These are phyloP conservation scores for Plasmodium sp. DNA, from an alignment of 169 alveolate genomes.

Conservation along the genomic window DNA sequence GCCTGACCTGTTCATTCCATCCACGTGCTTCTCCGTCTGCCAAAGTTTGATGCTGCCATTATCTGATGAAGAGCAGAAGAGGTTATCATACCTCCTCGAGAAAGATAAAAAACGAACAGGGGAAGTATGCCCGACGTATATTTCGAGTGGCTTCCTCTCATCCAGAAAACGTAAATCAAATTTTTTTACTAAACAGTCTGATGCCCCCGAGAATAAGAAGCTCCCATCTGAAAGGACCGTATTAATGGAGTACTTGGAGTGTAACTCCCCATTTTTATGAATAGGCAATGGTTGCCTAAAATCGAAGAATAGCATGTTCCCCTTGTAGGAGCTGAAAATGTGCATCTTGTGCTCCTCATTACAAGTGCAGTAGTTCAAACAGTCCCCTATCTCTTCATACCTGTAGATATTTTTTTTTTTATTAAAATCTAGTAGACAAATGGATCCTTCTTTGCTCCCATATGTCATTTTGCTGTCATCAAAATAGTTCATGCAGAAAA, in stretches of 20 bases:
- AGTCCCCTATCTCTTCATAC: slow-evolving; percentile 49
- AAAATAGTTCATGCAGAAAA: slow-evolving; percentile 47
- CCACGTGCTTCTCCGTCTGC: neutral
- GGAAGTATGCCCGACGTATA: slow-evolving; percentile 55
- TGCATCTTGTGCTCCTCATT: slow-evolving; percentile 2
- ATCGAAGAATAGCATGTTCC: slow-evolving; percentile 41
- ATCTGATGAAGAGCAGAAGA: slow-evolving; percentile 52
- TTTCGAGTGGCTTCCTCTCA: slow-evolving; percentile 15
- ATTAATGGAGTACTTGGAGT: slow-evolving; percentile 50
- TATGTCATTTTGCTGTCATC: slow-evolving; percentile 38
- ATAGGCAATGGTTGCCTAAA: slow-evolving; percentile 30
- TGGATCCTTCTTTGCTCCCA: slow-evolving; percentile 66
- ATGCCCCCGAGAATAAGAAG: slow-evolving; percentile 43
- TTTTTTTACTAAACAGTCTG: slow-evolving; percentile 57
- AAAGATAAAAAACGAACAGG: slow-evolving; percentile 53
- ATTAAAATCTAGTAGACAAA: slow-evolving; percentile 44
- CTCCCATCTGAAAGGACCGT: slow-evolving; percentile 1
- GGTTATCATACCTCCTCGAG: neutral
- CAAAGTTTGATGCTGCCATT: slow-evolving; percentile 62
- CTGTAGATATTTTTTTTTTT: slow-evolving; percentile 40
- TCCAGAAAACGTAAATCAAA: slow-evolving; percentile 33
- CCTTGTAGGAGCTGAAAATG: slow-evolving; percentile 53
- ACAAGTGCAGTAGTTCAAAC: slow-evolving; percentile 20
- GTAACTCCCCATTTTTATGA: slow-evolving; percentile 23
- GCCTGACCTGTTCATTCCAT: neutral